A percentile compares a stretch with the other conserved stretches of the same genome.
Conservation (phyloP, 805 yeast species). For the Nakazawaea populi region DNA sequence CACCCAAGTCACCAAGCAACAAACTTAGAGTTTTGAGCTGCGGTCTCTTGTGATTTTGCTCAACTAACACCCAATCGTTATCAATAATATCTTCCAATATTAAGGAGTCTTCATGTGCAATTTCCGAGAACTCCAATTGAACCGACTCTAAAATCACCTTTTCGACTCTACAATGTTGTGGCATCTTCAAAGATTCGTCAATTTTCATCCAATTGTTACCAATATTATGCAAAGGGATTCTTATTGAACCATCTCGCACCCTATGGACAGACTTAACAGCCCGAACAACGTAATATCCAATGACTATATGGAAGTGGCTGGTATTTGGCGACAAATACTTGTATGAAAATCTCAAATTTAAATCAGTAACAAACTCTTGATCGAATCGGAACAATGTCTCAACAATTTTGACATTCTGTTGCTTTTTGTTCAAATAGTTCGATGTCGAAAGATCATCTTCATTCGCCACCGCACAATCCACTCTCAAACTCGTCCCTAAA, state of each 20-base stretch:
- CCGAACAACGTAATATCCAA: slow-evolving; percentile 28
- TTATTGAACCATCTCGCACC: slow-evolving; percentile 25
- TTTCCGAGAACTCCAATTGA: slow-evolving; percentile 9
- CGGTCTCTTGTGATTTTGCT: background rate
- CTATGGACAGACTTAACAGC: slow-evolving; percentile 22
- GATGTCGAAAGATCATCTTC: slow-evolving; percentile 12
- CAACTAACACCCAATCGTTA: slow-evolving; percentile 11
- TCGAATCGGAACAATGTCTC: slow-evolving; percentile 23
- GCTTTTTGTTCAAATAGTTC: background rate
- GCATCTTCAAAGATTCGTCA: slow-evolving; percentile 17
- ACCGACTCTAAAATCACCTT: slow-evolving; percentile 16
- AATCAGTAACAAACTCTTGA: slow-evolving; percentile 20
- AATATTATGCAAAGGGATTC: slow-evolving; percentile 22
- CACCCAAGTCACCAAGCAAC: slow-evolving; percentile 7
- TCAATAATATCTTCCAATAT: background rate
- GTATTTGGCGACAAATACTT: slow-evolving; percentile 10
- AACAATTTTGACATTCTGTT: background rate
- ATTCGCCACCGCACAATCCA: slow-evolving; percentile 19
- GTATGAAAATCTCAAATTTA: slow-evolving; percentile 22
- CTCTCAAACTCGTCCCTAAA: slow-evolving; percentile 30
- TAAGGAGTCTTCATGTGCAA: background rate
- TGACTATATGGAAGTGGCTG: slow-evolving; percentile 22
- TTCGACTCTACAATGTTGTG: slow-evolving; percentile 15
- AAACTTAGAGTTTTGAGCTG: background rate
- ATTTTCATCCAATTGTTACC: slow-evolving; percentile 19